Conservation (phyloP, 352 stramenopile species). For the Pythium angustatum region DNA sequence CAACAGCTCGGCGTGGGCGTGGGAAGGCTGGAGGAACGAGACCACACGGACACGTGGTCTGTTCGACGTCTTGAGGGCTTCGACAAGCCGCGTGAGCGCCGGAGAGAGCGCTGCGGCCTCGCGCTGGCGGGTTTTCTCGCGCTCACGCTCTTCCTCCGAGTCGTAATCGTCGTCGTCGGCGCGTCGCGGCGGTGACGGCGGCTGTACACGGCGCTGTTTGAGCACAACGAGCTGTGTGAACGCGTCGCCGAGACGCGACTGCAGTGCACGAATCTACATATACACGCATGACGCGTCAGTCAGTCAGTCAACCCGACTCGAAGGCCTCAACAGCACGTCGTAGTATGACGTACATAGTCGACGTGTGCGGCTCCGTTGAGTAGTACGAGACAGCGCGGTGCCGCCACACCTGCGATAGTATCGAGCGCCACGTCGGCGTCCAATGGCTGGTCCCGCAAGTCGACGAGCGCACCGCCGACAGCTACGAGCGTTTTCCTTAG, state of each 20-base stretch:
- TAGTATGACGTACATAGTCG: conserved; percentile 38
- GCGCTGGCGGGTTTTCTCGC: conserved; percentile 23
- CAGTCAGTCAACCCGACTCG: too few relatives aligned
- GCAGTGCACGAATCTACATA: conserved; percentile 36
- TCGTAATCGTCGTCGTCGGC: conserved; percentile 37
- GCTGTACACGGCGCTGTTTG: conserved; percentile 33
- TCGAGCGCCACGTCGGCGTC: conserved; percentile 4
- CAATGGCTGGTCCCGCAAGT: conserved; percentile 7
- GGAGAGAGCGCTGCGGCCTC: conserved; percentile 34
- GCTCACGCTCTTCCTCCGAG: conserved; percentile 54
- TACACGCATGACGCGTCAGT: too few relatives aligned
- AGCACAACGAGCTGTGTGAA: conserved; percentile 45
- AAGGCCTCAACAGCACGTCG: too few relatives aligned
- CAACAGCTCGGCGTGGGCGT: conserved; percentile 15
- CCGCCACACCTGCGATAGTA: background rate
- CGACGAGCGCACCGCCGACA: conserved; percentile 12
- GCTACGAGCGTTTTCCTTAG: background rate
- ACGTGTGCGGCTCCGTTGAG: conserved; percentile 22
- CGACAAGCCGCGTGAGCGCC: conserved; percentile 36
- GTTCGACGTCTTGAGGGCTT: conserved; percentile 13
- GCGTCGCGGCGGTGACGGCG: conserved; percentile 17
- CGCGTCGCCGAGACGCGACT: conserved; percentile 32
- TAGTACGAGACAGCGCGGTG: conserved; percentile 43
- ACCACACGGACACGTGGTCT: conserved; percentile 19
- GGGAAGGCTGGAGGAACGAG: conserved; percentile 22